Conservation (phyloP, 208 protist species). For the Jaenimonas drosophilae region DNA sequence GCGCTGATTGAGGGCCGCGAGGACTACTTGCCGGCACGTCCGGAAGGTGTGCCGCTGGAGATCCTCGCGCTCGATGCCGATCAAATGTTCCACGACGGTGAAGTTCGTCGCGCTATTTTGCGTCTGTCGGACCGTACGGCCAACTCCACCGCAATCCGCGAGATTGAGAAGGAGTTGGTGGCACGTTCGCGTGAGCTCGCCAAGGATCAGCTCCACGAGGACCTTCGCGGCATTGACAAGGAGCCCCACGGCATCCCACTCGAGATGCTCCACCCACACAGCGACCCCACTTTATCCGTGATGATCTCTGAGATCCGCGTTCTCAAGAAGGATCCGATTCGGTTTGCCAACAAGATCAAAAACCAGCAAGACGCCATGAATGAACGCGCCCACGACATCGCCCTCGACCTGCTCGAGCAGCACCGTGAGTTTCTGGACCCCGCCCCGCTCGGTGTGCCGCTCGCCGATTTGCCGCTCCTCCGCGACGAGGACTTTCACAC, state of each 20-base stretch:
- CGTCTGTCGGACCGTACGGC: slow-evolving; percentile 28
- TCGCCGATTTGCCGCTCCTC: slow-evolving; percentile 45
- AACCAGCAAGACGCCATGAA: slow-evolving; percentile 34
- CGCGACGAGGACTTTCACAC: slow-evolving; percentile 37
- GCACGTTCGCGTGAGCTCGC: slow-evolving; percentile 48
- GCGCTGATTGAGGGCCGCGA: slow-evolving; percentile 41
- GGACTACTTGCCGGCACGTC: slow-evolving; percentile 33
- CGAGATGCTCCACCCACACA: slow-evolving; percentile 42
- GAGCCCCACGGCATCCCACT: slow-evolving; percentile 42
- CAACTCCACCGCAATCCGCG: slow-evolving; percentile 20
- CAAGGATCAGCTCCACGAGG: slow-evolving; percentile 35
- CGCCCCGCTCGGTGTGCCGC: slow-evolving; percentile 35
- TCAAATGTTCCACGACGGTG: slow-evolving; percentile 29
- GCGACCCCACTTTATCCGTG: slow-evolving; percentile 27
- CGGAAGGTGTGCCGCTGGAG: slow-evolving; percentile 46
- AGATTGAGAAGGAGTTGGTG: slow-evolving; percentile 47
- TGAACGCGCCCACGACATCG: slow-evolving; percentile 37
- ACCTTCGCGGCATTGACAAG: slow-evolving; percentile 43
- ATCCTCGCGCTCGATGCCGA: slow-evolving; percentile 45
- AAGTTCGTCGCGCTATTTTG: slow-evolving; percentile 35
- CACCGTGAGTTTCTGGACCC: slow-evolving; percentile 35
- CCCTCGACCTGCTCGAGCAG: slow-evolving; percentile 22
- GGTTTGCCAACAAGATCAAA: slow-evolving; percentile 44
- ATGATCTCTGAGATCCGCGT: slow-evolving; percentile 34
- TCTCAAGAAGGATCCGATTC: slow-evolving; percentile 38